A percentile compares a stretch with the other conserved stretches of the same genome.
These are phyloP conservation scores for Circinella minor DNA, from an alignment of 371 early-diverging fungal species.

Conservation along the genomic window DNA sequence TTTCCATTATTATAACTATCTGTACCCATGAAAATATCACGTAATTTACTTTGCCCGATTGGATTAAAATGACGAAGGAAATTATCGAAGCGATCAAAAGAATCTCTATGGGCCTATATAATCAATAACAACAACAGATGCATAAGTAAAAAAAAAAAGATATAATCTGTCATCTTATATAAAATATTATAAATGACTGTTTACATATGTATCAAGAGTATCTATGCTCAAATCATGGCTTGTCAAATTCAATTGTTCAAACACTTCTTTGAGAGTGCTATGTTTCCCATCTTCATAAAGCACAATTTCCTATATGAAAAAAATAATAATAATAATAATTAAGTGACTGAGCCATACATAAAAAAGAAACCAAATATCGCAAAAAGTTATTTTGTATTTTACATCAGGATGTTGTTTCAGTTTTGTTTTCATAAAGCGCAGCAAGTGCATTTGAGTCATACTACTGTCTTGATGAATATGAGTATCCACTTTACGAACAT, in stretches of 20 bases:
- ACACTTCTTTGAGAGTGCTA: slow-evolving; percentile 81
- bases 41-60: slow-evolving; percentile 75
- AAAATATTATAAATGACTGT: background rate
- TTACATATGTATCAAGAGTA: slow-evolving; percentile 95
- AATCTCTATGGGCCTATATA: slow-evolving; percentile 73
- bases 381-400: background rate
- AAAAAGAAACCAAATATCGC: background rate
- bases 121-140: background rate
- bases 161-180: background rate
- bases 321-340: background rate
- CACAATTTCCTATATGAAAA: slow-evolving; percentile 60
- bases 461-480: slow-evolving; percentile 97
- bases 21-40: slow-evolving; percentile 95
- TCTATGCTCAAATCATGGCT: slow-evolving; percentile 97
- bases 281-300: slow-evolving; percentile 78
- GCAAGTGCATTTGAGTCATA: slow-evolving; percentile 98
- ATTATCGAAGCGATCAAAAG: slow-evolving; percentile 95
- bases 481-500: slow-evolving; percentile 98
- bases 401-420: slow-evolving; percentile 83
- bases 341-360: no score
- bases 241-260: slow-evolving; percentile 90
- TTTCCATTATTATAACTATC: slow-evolving; percentile 94
- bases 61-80: slow-evolving; percentile 99
- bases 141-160: background rate
- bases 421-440: slow-evolving; percentile 98